Conservation (phyloP, 371 early-diverging fungal genomes). For the Dentiscutata heterogama region DNA sequence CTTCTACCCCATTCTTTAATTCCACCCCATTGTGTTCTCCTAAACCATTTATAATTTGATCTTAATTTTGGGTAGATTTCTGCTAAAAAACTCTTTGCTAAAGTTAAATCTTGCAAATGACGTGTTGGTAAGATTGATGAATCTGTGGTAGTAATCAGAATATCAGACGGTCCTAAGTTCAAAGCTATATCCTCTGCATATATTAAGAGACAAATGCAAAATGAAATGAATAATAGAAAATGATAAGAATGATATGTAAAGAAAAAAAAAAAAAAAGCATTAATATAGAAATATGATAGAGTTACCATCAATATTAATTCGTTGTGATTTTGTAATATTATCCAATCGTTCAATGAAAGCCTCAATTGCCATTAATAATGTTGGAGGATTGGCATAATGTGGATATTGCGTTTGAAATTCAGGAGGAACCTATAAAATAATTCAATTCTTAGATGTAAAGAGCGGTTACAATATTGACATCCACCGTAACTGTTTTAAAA, state of each 20-base stretch:
- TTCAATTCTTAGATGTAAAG: too few relatives aligned
- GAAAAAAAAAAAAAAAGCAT: too few relatives aligned
- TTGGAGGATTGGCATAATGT: conserved; percentile 95
- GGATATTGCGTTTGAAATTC: conserved; percentile 96
- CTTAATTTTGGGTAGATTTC: conserved; percentile 75
- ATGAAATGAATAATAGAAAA: too few relatives aligned
- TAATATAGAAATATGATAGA: neutral
- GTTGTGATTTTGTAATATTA: neutral
- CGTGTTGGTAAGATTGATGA: conserved; percentile 54
- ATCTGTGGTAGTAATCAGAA: too few relatives aligned
- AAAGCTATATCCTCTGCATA: too few relatives aligned
- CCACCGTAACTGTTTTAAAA: neutral
- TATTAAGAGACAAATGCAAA: too few relatives aligned
- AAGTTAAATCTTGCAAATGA: conserved; percentile 60
- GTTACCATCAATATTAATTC: neutral
- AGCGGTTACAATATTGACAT: neutral
- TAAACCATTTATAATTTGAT: conserved; percentile 86
- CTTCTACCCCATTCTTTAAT: conserved; percentile 66
- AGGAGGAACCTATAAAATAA: conserved; percentile 68
- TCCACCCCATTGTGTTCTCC: conserved; percentile 81
- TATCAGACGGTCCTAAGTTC: too few relatives aligned
- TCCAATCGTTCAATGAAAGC: conserved; percentile 65
- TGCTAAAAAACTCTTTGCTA: conserved; percentile 67
- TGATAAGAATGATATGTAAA: too few relatives aligned
- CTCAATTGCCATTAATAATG: conserved; percentile 78